Conservation (phyloP, 1,284 basidiomycete species). For the Tetrapyrgos nigripes region DNA sequence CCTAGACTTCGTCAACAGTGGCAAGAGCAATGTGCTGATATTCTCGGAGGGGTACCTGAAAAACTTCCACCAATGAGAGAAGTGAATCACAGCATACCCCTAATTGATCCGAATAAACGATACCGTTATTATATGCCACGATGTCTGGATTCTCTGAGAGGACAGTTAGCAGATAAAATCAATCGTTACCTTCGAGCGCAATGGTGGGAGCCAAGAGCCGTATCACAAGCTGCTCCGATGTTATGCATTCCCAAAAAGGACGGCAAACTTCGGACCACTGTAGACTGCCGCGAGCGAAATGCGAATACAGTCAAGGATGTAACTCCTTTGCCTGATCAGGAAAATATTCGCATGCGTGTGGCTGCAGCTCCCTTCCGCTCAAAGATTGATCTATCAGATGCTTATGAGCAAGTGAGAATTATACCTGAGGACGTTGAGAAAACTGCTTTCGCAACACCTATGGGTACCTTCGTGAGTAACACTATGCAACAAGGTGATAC, state of each 20-base stretch:
- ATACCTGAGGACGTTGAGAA: constrained; percentile 4
- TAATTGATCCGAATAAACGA: constrained; percentile 25
- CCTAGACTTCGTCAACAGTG: no score
- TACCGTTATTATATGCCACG: constrained; percentile 30
- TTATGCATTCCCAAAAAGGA: constrained; percentile 43
- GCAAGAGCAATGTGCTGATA: no score
- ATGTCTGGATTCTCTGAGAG: constrained; percentile 27
- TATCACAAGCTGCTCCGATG: constrained; percentile 34
- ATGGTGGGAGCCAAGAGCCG: not conserved
- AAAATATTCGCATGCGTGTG: constrained; percentile 34
- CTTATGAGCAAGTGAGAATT: constrained; percentile 32
- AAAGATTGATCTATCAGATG: constrained; percentile 41
- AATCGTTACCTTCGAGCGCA: no score
- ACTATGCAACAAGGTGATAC: constrained; percentile 37
- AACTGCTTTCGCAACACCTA: constrained; percentile 25
- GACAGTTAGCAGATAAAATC: constrained; percentile 28
- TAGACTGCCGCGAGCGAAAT: no score
- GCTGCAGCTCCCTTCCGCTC: constrained; percentile 28
- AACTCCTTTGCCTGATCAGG: no score
- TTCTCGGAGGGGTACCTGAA: constrained; percentile 25
- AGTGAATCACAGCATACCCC: no score
- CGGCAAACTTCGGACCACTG: constrained; percentile 36
- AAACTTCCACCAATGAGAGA: constrained; percentile 27
- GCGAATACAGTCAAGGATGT: no score
- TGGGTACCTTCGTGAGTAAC: constrained; percentile 30